phyloP scores from a whole-genome alignment of 202 grass and related monocot genomes.

The Bolboschoenoplectus hybrid region DNA sequence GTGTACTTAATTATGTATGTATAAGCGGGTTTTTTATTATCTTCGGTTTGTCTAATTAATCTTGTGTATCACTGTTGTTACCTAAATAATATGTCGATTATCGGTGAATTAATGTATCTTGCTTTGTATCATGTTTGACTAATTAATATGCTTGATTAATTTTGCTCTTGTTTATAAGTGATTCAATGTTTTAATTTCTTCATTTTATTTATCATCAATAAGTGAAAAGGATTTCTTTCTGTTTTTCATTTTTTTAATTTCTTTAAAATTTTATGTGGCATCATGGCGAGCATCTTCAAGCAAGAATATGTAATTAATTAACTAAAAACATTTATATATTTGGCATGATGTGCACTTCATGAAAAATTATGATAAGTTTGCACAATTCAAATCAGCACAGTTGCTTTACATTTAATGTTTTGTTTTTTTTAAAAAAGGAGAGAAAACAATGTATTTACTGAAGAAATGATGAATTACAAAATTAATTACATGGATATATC shows the following conservation, averaged over 20 bases:
- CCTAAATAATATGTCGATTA: background rate
- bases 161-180: constrained; percentile 6
- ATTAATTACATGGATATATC: too few species aligned
- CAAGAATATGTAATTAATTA: too few species aligned
- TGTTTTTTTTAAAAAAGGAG: too few species aligned
- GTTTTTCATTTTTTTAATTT: too few species aligned
- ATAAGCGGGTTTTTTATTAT: background rate
- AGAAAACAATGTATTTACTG: too few species aligned
- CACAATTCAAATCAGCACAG: background rate
- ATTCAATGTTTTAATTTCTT: background rate
- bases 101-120: background rate
- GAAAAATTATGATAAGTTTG: background rate
- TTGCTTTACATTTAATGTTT: background rate
- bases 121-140: constrained; percentile 6
- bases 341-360: background rate
- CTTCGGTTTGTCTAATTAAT: constrained; percentile 33
- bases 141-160: background rate
- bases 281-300: background rate
- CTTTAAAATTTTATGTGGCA: background rate
- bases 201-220: background rate
- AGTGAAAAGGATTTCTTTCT: too few species aligned
- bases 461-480: too few species aligned
- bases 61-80: background rate
- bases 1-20: too few species aligned
- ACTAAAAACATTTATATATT: too few species aligned